Evolutionary conservation across 345 rosid genomes (phyloP), one percentile per base, ranked within the genome.

Genomic region (Psidium friedrichsthalianum): DNA sequence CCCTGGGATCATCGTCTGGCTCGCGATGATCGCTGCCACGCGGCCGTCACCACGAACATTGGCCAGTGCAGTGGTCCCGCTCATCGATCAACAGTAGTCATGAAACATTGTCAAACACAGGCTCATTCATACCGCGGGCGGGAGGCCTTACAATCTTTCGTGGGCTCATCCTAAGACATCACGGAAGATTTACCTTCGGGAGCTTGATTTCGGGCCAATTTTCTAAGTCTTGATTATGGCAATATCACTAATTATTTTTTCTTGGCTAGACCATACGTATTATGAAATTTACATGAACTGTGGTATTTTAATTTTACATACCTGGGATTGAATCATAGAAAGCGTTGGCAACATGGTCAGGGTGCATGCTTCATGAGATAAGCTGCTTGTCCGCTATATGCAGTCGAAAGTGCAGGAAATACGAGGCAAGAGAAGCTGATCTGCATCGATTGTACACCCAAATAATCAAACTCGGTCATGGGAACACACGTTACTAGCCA

Each of bases 1-100:
- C 3, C 94, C 99, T 0, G 97, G 94, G 69, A 96, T 96, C 94
- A 95, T 91, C 76, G 99, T 96, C 85, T 96, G 99, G 88, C 98
- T 95, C 1, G 99, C 99, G 3, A 95, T 92, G n/a, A 96, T 89
- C 0, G 99, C 87, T 20, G 99, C 97, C n/a, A 36, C 3, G 91
- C 92, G 0, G 93, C 95, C 1, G 99, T 98, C 51, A 92, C 89
- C 85, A 93, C 97, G 82, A 96, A 95, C 32, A 83, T 90, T n/a
- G 98, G 97, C 98, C 99, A 96, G 81, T 96, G 94, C 54, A 96
- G 12, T 1, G 92, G 88, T 86, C 86, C 98, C 95, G 92, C 78
- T 20, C 47, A 18, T 69, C 6, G 13, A 69, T 69, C 80, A 69
- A 87, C 53, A 6, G 29, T 10, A 51, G 53, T 36, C 51, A 36